A percentile compares a stretch with the other conserved stretches of the same genome.
Evolutionary conservation across 345 rosid genomes (phyloP).

Genomic region (Populus simonii): DNA sequence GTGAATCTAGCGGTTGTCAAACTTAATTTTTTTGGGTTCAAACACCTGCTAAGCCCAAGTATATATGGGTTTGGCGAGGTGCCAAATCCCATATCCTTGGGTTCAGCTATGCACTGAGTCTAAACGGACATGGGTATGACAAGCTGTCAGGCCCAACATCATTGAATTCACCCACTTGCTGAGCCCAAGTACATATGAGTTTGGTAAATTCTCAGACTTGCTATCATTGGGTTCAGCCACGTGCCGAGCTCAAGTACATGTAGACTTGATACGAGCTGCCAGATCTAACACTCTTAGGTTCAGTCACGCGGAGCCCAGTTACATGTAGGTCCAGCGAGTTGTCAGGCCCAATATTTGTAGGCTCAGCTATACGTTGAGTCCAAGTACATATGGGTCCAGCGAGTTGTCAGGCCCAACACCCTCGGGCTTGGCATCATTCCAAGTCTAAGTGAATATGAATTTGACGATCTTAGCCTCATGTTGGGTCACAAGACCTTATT

Average conservation of each 20-base stretch:
- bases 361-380: no score
- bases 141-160: fast-evolving
- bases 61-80: fast-evolving
- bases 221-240: no score
- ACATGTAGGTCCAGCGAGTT: no score
- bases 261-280: fast-evolving
- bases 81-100: fast-evolving
- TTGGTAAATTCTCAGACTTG: fast-evolving
- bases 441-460: no score
- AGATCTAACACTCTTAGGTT: no score
- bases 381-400: no score
- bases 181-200: no score
- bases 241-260: fast-evolving
- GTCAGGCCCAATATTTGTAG: no score
- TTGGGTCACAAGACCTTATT: no score
- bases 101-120: fast-evolving
- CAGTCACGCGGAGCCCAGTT: fast-evolving
- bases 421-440: fast-evolving
- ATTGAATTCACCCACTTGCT: fast-evolving
- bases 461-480: no score
- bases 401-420: no score
- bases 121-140: fast-evolving
- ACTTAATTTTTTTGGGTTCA: no score
- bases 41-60: fast-evolving
- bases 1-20: fast-evolving